A percentile compares a stretch with the other conserved stretches of the same genome.
These are phyloP conservation scores for Leptomonas pyrrhocoris DNA, from an alignment of 208 protist species.

Conservation along the genomic window DNA sequence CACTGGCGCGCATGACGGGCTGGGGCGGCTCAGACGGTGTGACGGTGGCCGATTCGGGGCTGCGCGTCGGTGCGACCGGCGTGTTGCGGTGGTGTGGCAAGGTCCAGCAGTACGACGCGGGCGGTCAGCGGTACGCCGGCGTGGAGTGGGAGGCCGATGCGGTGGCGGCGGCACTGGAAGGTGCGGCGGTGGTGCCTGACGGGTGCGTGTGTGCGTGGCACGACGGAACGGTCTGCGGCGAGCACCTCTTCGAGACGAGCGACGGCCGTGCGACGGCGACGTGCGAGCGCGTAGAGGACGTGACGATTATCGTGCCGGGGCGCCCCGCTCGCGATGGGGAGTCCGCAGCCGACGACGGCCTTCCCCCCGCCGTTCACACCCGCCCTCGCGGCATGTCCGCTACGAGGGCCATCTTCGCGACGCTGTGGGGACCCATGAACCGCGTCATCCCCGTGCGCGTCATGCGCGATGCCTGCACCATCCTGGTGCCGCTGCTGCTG, in stretches of 20 bases:
- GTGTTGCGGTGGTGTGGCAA: slow-evolving; percentile 52
- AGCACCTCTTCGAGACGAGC: slow-evolving; percentile 54
- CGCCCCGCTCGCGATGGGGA: slow-evolving; percentile 1
- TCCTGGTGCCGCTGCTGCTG: neutral
- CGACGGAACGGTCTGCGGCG: slow-evolving; percentile 52
- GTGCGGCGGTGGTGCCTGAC: no score
- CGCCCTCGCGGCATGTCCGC: slow-evolving; percentile 2
- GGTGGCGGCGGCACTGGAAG: neutral
- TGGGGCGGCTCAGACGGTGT: neutral
- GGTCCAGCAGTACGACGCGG: slow-evolving; percentile 38
- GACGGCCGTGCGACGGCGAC: slow-evolving; percentile 38
- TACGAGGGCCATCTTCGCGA: neutral
- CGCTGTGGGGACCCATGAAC: neutral
- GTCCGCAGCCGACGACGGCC: slow-evolving; percentile 1
- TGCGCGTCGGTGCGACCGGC: slow-evolving; percentile 7
- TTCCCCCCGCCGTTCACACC: neutral
- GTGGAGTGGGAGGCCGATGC: slow-evolving; percentile 42
- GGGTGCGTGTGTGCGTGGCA: slow-evolving; percentile 23
- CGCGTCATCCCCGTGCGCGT: neutral
- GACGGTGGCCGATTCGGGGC: neutral
- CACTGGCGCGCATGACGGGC: neutral
- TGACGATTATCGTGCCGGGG: slow-evolving; percentile 2
- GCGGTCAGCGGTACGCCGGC: slow-evolving; percentile 42
- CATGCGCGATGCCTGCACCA: slow-evolving; percentile 6
- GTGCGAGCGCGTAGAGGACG: slow-evolving; percentile 45